phyloP scores from a whole-genome alignment of 1,284 basidiomycete species.

The Heterobasidion parviporum region DNA sequence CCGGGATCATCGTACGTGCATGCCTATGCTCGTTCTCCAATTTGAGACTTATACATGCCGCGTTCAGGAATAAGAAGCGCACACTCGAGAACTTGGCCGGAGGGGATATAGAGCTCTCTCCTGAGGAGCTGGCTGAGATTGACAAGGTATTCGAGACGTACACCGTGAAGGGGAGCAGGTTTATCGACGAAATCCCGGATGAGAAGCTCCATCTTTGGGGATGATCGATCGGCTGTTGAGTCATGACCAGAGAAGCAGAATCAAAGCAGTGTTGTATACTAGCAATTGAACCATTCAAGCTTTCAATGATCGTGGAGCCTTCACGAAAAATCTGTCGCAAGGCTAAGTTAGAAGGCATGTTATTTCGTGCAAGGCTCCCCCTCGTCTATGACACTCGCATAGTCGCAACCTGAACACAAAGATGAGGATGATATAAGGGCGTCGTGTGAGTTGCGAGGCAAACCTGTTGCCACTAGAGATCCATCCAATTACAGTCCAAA shows the following conservation, averaged over 20 bases:
- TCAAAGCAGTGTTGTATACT: no score
- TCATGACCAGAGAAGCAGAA: no score
- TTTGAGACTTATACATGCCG: background rate
- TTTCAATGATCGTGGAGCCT: no score
- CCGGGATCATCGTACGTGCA: conserved; percentile 42
- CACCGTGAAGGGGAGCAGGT: conserved; percentile 24
- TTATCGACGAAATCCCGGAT: conserved; percentile 6
- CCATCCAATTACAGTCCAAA: background rate
- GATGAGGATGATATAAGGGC: no score
- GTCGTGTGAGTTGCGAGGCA: no score
- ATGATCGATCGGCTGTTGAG: background rate
- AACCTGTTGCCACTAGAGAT: background rate
- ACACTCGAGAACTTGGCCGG: conserved; percentile 38
- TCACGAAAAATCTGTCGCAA: no score
- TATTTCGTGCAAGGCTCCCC: no score
- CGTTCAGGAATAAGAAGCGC: conserved; percentile 23
- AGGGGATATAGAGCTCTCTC: conserved; percentile 32
- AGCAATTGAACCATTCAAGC: no score
- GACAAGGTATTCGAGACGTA: conserved; percentile 16
- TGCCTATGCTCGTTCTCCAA: background rate
- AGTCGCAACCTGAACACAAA: no score
- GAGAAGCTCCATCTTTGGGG: background rate
- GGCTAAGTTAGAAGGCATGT: no score
- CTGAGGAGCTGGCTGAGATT: conserved; percentile 31
- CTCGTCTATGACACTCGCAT: no score